These are phyloP conservation scores for Pistacia integerrima DNA, from an alignment of 345 rosid genomes.

Conservation along the genomic window DNA sequence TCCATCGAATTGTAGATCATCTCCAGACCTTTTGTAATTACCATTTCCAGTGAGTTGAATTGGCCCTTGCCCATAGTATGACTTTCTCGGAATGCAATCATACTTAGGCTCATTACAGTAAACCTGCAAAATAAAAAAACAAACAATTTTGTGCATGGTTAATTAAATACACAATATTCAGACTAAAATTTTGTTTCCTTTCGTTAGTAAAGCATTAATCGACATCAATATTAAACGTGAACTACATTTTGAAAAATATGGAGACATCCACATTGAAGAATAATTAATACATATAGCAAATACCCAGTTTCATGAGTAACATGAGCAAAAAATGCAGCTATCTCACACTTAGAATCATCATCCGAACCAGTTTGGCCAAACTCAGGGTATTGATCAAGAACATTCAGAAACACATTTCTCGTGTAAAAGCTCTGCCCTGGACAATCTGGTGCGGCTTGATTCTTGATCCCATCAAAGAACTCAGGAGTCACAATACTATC, in stretches of 20 bases:
- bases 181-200: no score
- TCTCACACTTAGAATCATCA: slow-evolving; percentile 51
- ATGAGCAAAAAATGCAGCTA: slow-evolving; percentile 53
- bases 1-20: slow-evolving; percentile 50
- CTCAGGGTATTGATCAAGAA: slow-evolving; percentile 22
- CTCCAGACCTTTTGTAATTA: slow-evolving; percentile 70
- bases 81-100: slow-evolving; percentile 55
- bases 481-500: slow-evolving; percentile 36
- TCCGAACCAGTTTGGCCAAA: slow-evolving; percentile 38
- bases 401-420: slow-evolving; percentile 35
- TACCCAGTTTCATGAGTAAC: slow-evolving; percentile 47
- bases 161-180: no score
- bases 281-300: background rate
- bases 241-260: no score
- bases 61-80: slow-evolving; percentile 67
- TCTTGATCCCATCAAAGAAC: slow-evolving; percentile 45
- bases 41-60: slow-evolving; percentile 65
- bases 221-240: no score
- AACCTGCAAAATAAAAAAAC: slow-evolving; percentile 31
- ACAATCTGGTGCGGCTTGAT: slow-evolving; percentile 30
- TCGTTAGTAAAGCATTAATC: no score
- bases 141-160: no score
- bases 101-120: slow-evolving; percentile 51
- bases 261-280: no score
- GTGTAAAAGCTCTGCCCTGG: slow-evolving; percentile 48